phyloP scores from a whole-genome alignment of 495 filamentous ascomycete genomes.

The Staphylotrichum longicolle region DNA sequence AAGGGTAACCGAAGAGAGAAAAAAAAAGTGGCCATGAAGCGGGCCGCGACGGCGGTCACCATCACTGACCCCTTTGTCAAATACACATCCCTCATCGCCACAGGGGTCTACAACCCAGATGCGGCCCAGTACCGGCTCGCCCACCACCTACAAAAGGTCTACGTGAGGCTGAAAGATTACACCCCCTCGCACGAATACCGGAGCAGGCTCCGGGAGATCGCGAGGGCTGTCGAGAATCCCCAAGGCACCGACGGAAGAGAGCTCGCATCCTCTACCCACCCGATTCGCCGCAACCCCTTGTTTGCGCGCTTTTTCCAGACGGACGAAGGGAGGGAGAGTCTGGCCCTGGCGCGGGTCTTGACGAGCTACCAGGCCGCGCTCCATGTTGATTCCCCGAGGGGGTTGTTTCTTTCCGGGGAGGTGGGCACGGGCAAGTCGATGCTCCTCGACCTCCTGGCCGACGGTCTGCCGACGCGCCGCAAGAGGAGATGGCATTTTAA shows the following conservation, averaged over 20 bases:
- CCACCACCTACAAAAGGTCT: constrained; percentile 66
- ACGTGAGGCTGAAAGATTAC: constrained; percentile 65
- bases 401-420: constrained; percentile 66
- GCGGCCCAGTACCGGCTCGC: constrained; percentile 65
- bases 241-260: constrained; percentile 14
- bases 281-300: constrained; percentile 51
- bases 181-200: constrained; percentile 61
- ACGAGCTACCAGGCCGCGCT: constrained; percentile 63
- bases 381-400: constrained; percentile 59
- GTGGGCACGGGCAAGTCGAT: constrained; percentile 72
- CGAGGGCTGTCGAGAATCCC: constrained; percentile 37
- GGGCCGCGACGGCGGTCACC: constrained; percentile 46
- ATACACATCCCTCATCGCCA: constrained; percentile 61
- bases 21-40: constrained; percentile 31
- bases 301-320: constrained; percentile 45
- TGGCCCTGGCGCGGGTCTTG: constrained; percentile 58
- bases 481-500: constrained; percentile 74
- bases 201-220: constrained; percentile 51
- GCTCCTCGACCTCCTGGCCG: constrained; percentile 66
- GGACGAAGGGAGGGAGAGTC: constrained; percentile 43
- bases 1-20: too few relatives aligned
- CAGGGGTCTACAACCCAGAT: constrained; percentile 58
- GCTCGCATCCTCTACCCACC: constrained; percentile 45
- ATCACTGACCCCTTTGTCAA: constrained; percentile 72
- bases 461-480: constrained; percentile 61